phyloP scores from a whole-genome alignment of 129 eudicot species.

The Arctium minus region DNA sequence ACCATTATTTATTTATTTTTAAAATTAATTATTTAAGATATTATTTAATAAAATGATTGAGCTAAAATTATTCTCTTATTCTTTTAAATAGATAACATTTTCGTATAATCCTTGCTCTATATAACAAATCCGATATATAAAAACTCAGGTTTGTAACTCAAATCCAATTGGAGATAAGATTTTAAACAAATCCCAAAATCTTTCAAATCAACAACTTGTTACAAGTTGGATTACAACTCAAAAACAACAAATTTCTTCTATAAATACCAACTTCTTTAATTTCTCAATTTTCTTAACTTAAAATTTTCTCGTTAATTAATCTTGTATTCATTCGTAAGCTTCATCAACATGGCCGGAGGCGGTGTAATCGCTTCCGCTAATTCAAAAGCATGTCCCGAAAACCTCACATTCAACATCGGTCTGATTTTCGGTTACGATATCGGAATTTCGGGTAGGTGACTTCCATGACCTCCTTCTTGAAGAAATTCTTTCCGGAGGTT shows the following conservation, averaged over 20 bases:
- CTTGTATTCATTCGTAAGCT: not conserved
- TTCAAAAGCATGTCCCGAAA: conserved; percentile 38
- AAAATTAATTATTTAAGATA: no score
- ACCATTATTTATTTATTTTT: no score
- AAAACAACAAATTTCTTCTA: not conserved
- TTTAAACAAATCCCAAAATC: not conserved
- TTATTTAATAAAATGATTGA: no score
- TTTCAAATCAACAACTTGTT: not conserved
- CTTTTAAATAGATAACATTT: no score
- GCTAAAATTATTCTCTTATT: no score
- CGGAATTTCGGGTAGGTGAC: conserved; percentile 58
- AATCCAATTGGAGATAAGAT: not conserved
- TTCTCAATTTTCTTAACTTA: not conserved
- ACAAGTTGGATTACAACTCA: not conserved
- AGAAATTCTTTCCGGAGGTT: conserved; percentile 36
- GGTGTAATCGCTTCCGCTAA: not conserved
- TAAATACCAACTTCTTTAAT: not conserved
- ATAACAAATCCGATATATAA: not conserved
- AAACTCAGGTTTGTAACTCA: not conserved
- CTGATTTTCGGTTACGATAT: conserved; percentile 54
- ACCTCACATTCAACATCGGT: conserved; percentile 40
- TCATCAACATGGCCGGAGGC: conserved; percentile 34
- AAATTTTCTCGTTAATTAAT: not conserved
- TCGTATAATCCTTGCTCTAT: no score
- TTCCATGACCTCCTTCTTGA: conserved; percentile 37